Conservation (phyloP, 2,329 filamentous ascomycete genomes). For the Diplodia seriata region DNA sequence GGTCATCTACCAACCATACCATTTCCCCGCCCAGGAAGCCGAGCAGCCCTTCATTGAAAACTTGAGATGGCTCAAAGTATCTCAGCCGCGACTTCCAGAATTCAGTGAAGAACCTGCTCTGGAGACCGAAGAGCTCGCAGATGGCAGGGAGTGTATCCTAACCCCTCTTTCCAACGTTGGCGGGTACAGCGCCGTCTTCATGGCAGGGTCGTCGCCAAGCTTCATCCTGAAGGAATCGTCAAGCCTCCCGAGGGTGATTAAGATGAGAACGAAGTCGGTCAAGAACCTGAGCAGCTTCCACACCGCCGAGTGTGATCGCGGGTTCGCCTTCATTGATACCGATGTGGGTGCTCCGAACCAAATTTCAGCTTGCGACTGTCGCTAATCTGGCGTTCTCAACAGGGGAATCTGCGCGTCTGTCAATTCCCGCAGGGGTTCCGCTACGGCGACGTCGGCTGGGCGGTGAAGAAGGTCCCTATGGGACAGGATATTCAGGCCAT, state of each 20-base stretch:
- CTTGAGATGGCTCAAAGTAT: slow-evolving; percentile 77
- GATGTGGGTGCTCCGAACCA: slow-evolving; percentile 46
- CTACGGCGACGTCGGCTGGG: slow-evolving; percentile 77
- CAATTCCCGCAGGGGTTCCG: slow-evolving; percentile 72
- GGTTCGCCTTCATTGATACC: slow-evolving; percentile 82
- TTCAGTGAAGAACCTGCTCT: slow-evolving; percentile 58
- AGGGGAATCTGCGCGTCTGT: slow-evolving; percentile 76
- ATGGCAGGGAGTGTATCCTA: slow-evolving; percentile 56
- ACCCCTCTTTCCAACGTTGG: slow-evolving; percentile 69
- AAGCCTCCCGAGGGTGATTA: slow-evolving; percentile 76
- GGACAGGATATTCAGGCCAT: slow-evolving; percentile 74
- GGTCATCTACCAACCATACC: slow-evolving; percentile 84
- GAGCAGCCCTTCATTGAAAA: slow-evolving; percentile 59
- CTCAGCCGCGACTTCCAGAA: slow-evolving; percentile 71
- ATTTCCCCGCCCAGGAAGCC: slow-evolving; percentile 43
- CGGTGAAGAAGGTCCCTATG: slow-evolving; percentile 73
- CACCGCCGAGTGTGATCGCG: slow-evolving; percentile 76
- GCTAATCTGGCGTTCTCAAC: slow-evolving; percentile 34
- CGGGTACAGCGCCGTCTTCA: slow-evolving; percentile 81
- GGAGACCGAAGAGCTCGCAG: slow-evolving; percentile 59
- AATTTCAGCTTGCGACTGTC: neutral
- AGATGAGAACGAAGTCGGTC: slow-evolving; percentile 71
- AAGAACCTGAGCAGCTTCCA: slow-evolving; percentile 78
- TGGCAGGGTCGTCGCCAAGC: slow-evolving; percentile 78
- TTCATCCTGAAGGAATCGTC: slow-evolving; percentile 85